phyloP scores from a whole-genome alignment of 495 filamentous ascomycete species.

The Xylaria curta region DNA sequence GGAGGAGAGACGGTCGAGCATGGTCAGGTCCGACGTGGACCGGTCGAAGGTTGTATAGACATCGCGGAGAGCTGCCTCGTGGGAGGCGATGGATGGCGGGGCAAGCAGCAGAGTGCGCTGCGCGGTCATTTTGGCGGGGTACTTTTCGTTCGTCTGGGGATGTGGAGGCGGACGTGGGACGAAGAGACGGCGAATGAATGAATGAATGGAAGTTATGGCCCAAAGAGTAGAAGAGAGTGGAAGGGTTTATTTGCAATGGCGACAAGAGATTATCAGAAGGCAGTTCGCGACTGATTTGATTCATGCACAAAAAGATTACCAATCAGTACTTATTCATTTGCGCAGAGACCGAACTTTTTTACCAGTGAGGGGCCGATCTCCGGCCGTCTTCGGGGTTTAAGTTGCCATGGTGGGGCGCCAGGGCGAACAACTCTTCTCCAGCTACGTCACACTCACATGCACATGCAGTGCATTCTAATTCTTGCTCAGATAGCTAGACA shows the following conservation, averaged over 20 bases:
- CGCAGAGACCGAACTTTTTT: constrained; percentile 9
- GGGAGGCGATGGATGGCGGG: constrained; percentile 58
- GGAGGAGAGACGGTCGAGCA: constrained; percentile 92
- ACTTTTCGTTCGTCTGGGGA: neutral
- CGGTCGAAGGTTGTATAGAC: constrained; percentile 68
- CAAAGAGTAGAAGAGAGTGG: neutral
- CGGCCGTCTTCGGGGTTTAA: constrained; percentile 6
- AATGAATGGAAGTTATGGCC: neutral
- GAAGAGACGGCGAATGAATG: neutral
- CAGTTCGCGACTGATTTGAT: neutral
- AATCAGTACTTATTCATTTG: constrained; percentile 20
- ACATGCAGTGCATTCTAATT: neutral
- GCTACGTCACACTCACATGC: constrained; percentile 13
- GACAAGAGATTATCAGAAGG: neutral
- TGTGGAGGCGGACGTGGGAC: too few relatives aligned
- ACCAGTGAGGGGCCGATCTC: constrained; percentile 19
- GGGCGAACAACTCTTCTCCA: too few relatives aligned
- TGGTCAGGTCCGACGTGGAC: constrained; percentile 84
- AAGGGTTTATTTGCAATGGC: neutral
- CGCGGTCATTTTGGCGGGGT: constrained; percentile 29
- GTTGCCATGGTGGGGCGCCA: neutral
- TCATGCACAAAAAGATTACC: constrained; percentile 5
- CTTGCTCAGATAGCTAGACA: too few relatives aligned
- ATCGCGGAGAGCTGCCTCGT: constrained; percentile 52
- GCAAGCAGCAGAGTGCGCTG: constrained; percentile 61